Evolutionary conservation across 2,329 filamentous ascomycete species (phyloP), one percentile per base, ranked within the genome.

Genomic region (Fusarium pseudograminearum): DNA sequence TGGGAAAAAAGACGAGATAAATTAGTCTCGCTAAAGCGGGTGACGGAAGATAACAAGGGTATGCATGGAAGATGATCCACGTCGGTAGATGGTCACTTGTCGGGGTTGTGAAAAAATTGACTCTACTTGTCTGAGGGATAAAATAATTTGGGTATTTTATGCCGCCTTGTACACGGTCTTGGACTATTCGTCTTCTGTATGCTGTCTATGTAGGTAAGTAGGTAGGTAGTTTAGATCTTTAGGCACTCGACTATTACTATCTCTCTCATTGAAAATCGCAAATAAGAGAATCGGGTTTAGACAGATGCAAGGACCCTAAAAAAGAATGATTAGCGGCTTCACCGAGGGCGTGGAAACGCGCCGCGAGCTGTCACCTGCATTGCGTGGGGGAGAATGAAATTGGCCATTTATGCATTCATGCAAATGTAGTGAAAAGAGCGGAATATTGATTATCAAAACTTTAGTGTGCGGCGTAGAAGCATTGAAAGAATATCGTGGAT

Each of bases 341-440:
- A 74, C 74, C 75, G 75, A 76, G 71, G 73, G 73, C 67, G 74
- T 73, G 72, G 69, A 75, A 73, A 65, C 57, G 71, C 73, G 74
- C 75, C 72, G 67, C 69, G 68, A 71, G 68, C 48, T 69, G 66
- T 65, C 53, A 61, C 51, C 57, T 64, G 59, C 64, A 72, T 73
- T 62, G 59, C 62, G 73, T 73, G 73, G 72, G 72, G 65, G 57
- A 75, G 57, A 51, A 38, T 74, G 66, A 75, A 75, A 75, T 75
- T 75, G 72, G 67, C 26, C 56, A 48, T 75, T 75, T 73, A 75
- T 75, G 73, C 73, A 74, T 75, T 75, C 73, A 75, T 75, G 73
- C 73, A 24, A 42, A 51, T 40, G n/a, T 40, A 48, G 14, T 28
- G 33, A 28, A 28, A 48, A 34, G 31, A 48, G 60, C 63, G 57